These are phyloP conservation scores for Chenopodium formosanum DNA, from an alignment of 148 eudicot species.

Conservation along the genomic window DNA sequence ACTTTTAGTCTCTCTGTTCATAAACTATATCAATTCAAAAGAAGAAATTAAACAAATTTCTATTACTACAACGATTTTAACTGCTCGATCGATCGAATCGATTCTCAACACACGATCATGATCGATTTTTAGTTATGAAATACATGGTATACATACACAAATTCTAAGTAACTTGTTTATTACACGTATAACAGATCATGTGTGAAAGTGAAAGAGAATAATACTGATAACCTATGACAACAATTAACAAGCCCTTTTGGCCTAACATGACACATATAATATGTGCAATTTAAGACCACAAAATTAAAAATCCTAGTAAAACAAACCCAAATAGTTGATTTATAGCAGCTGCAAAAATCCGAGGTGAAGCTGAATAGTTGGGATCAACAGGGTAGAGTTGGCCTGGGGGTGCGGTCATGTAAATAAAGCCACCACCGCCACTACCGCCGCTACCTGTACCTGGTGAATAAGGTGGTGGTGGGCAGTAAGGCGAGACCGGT, in stretches of 20 bases:
- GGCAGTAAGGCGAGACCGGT: slow-evolving; percentile 26
- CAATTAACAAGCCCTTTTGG: not conserved
- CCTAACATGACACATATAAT: not conserved
- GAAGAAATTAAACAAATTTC: not conserved
- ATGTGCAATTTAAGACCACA: not conserved
- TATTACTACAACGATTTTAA: too few relatives aligned
- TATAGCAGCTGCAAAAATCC: not conserved
- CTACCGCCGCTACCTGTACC: not conserved
- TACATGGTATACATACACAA: not conserved
- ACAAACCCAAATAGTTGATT: not conserved
- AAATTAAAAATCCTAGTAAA: not conserved
- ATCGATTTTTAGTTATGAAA: too few relatives aligned
- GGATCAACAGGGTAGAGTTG: not conserved
- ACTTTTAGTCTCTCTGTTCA: not conserved
- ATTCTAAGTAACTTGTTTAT: not conserved
- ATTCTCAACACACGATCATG: too few relatives aligned
- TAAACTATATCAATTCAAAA: not conserved
- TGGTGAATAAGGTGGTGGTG: slow-evolving; percentile 30
- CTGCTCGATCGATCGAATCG: not conserved
- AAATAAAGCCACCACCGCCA: not conserved
- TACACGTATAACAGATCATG: not conserved
- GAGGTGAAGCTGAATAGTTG: not conserved
- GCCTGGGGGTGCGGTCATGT: slow-evolving; percentile 7
- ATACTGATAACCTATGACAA: not conserved
- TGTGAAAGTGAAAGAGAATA: not conserved